These are phyloP conservation scores for Colletotrichum lindemuthianum DNA, from an alignment of 2,329 filamentous ascomycete species.

Conservation along the genomic window DNA sequence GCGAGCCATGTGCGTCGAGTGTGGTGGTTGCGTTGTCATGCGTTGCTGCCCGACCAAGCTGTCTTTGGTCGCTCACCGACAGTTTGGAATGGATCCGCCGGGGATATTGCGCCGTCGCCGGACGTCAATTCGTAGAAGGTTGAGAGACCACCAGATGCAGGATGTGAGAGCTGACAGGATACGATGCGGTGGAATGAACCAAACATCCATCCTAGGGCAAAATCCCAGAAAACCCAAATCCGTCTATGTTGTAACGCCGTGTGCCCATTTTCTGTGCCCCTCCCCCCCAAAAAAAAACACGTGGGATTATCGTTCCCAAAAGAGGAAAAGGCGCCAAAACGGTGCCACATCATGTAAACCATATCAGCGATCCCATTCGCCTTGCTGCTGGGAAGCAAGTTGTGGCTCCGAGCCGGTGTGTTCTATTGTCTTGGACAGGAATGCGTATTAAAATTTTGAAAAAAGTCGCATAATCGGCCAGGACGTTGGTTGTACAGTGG, in stretches of 20 bases:
- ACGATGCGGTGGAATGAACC: background rate
- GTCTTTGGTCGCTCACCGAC: slow-evolving; percentile 30
- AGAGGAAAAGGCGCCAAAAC: background rate
- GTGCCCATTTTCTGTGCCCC: slow-evolving; percentile 22
- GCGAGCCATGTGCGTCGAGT: slow-evolving; percentile 32
- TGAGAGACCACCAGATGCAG: slow-evolving; percentile 32
- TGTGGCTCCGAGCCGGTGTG: slow-evolving; percentile 49
- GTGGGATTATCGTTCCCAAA: too few relatives aligned
- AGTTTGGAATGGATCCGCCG: slow-evolving; percentile 36
- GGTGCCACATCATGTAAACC: slow-evolving; percentile 37
- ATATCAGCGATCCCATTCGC: slow-evolving; percentile 33
- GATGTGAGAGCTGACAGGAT: slow-evolving; percentile 35
- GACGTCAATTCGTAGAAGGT: slow-evolving; percentile 21
- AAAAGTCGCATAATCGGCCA: slow-evolving; percentile 34
- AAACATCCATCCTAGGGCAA: slow-evolving; percentile 9
- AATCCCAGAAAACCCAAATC: slow-evolving; percentile 26
- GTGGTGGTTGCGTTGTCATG: slow-evolving; percentile 36
- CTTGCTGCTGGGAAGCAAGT: slow-evolving; percentile 52
- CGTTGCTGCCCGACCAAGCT: slow-evolving; percentile 35
- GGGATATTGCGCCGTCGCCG: slow-evolving; percentile 28
- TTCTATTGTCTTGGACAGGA: slow-evolving; percentile 46
- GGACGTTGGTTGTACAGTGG: slow-evolving; percentile 28
- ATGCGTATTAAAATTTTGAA: slow-evolving; percentile 47
- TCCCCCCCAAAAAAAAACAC: slow-evolving; percentile 30
- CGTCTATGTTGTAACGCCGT: slow-evolving; percentile 36